These are phyloP conservation scores for Coemansia sp. DNA, from an alignment of 371 early-diverging fungal species.

Conservation along the genomic window DNA sequence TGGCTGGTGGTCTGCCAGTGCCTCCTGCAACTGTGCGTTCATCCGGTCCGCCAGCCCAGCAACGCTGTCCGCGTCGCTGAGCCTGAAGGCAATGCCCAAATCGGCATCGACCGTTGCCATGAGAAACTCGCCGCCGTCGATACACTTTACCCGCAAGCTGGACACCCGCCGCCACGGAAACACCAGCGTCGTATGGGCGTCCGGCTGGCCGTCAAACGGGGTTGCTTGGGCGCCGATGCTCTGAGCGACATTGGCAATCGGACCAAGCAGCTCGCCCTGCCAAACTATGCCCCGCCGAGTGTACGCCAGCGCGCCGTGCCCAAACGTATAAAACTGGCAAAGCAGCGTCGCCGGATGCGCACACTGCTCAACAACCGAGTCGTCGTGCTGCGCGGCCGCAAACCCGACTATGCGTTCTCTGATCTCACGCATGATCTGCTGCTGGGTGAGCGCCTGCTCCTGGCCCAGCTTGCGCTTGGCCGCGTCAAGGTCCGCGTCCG, in stretches of 20 bases:
- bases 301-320: slow-evolving; percentile 23
- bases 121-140: slow-evolving; percentile 24
- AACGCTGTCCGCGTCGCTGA: background rate
- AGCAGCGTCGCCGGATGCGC: slow-evolving; percentile 17
- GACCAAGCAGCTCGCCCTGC: slow-evolving; percentile 29
- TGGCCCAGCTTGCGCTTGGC: slow-evolving; percentile 37
- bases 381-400: background rate
- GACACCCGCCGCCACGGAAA: slow-evolving; percentile 37
- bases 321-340: slow-evolving; percentile 43
- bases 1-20: background rate
- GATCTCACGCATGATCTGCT: slow-evolving; percentile 40
- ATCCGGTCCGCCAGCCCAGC: slow-evolving; percentile 6
- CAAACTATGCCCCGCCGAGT: slow-evolving; percentile 17
- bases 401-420: slow-evolving; percentile 26
- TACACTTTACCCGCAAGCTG: slow-evolving; percentile 22
- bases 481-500: slow-evolving; percentile 26
- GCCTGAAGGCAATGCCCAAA: slow-evolving; percentile 35
- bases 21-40: background rate
- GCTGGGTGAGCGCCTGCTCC: slow-evolving; percentile 33
- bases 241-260: slow-evolving; percentile 21
- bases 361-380: background rate
- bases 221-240: background rate
- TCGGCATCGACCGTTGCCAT: slow-evolving; percentile 41
- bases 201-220: too few species aligned
- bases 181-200: slow-evolving; percentile 10